Evolutionary conservation across 371 early-diverging fungal species (phyloP).

Genomic region (Blakeslea trispora): DNA sequence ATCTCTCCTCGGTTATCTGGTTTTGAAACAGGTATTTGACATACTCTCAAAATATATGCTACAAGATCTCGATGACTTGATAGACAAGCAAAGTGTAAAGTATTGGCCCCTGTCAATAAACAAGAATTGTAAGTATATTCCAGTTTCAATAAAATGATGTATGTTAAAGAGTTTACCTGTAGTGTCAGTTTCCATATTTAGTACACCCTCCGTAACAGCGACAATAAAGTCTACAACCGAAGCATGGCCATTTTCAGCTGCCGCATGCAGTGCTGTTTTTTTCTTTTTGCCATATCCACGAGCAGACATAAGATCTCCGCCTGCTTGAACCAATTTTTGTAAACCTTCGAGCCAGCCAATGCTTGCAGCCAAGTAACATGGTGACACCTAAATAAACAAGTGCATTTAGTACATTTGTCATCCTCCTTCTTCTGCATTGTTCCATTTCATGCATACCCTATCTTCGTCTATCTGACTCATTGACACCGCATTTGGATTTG

Average conservation of each 20-base stretch:
- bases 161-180: no score
- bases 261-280: constrained; percentile 44
- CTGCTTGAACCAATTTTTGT: constrained; percentile 39
- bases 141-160: no score
- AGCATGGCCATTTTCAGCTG: constrained; percentile 43
- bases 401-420: neutral
- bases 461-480: constrained; percentile 42
- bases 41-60: constrained; percentile 27
- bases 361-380: constrained; percentile 47
- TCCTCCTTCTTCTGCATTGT: neutral
- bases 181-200: constrained; percentile 40
- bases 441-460: constrained; percentile 25
- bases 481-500: constrained; percentile 41
- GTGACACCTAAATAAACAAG: constrained; percentile 35
- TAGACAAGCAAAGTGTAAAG: constrained; percentile 45
- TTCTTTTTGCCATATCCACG: constrained; percentile 42
- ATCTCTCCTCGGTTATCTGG: constrained; percentile 30
- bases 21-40: constrained; percentile 31
- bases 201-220: constrained; percentile 35
- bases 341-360: constrained; percentile 45
- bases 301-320: constrained; percentile 44
- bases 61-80: constrained; percentile 46
- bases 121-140: no score
- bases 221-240: constrained; percentile 44
- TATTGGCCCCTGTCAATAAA: constrained; percentile 45